Base-by-base conservation (phyloP, 1,284 basidiomycete genomes). In the Ceratobasidium sp. region DNA sequence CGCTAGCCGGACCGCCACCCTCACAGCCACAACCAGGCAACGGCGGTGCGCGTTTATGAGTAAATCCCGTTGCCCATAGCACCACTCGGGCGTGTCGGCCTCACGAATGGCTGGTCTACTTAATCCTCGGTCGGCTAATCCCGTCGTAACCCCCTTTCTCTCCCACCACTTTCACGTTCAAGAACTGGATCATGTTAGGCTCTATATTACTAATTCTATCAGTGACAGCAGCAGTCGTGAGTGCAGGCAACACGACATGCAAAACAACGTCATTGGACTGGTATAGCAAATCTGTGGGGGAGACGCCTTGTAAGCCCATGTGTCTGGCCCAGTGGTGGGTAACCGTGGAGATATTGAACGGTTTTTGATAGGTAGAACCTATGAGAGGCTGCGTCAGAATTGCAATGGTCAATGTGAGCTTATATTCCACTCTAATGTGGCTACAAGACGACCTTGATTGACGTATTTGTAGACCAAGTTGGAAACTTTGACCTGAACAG, bases 231-330 rank as follows among this genome's bases (percentile, higher is more conserved):
- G 46, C 46, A 9, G 15, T 44, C 12, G 46, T n/a, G 7, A 42
- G 9, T 9, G 54, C 70, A 3, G 70, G 70, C 4, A 74, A 74
- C 23, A 74, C 70, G 23, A 74, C 70, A 15, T 74, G 70, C 59
- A 74, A 74, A 17, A 74, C 40, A 3, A 74, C 40, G 13, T 62
- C 70, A 42, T 64, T 74, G 42, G 70, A 74, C 52, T 74, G 70
- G 70, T 74, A 46, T 33, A 71, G 54, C 50, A 33, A 59, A 13
- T 71, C 69, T 38, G 56, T 71, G 9, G 69, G 67, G 10, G 67
- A 69, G 52, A 69, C 67, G 12, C 67, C 67, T 15, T 69, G 67
- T 56, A 48, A 23, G 67, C 33, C 23, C 42, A 12, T 7, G 2
- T 13, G 6, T 56, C 23, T n/a, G 38, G 20, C 12, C 56, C 28